A percentile compares a stretch with the other conserved stretches of the same genome.
Conservation (phyloP, 1,284 basidiomycete species). For the Ceratobasidium sp. region DNA sequence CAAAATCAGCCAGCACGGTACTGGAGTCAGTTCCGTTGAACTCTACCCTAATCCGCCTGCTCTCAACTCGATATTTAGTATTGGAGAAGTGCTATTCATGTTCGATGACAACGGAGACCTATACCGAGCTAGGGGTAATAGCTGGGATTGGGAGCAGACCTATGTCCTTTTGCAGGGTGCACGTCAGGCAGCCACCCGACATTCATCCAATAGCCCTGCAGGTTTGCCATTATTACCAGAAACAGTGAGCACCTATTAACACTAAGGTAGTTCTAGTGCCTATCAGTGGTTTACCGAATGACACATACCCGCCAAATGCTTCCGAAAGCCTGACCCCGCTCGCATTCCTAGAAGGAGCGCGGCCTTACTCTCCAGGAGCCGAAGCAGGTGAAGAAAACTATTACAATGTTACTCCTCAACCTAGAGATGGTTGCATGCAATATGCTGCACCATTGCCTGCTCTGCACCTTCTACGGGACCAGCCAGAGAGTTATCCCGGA, state of each 20-base stretch:
- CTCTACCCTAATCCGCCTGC: background rate
- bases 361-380: too few relatives aligned
- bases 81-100: background rate
- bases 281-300: too few relatives aligned
- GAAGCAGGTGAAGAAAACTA: background rate
- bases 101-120: background rate
- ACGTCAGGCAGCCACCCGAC: background rate
- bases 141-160: background rate
- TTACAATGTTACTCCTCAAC: too few relatives aligned
- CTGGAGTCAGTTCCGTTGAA: background rate
- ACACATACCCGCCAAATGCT: too few relatives aligned
- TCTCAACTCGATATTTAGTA: background rate
- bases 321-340: too few relatives aligned
- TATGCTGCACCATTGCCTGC: too few relatives aligned
- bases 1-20: background rate
- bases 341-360: too few relatives aligned
- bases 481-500: too few relatives aligned
- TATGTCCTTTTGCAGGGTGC: background rate
- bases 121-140: background rate
- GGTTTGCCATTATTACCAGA: too few relatives aligned
- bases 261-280: too few relatives aligned
- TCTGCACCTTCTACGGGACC: too few relatives aligned
- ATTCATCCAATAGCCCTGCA: background rate
- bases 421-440: background rate
- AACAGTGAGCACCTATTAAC: too few relatives aligned